phyloP scores from a whole-genome alignment of 2,329 filamentous ascomycete species.

The Diaporthe vaccinii region DNA sequence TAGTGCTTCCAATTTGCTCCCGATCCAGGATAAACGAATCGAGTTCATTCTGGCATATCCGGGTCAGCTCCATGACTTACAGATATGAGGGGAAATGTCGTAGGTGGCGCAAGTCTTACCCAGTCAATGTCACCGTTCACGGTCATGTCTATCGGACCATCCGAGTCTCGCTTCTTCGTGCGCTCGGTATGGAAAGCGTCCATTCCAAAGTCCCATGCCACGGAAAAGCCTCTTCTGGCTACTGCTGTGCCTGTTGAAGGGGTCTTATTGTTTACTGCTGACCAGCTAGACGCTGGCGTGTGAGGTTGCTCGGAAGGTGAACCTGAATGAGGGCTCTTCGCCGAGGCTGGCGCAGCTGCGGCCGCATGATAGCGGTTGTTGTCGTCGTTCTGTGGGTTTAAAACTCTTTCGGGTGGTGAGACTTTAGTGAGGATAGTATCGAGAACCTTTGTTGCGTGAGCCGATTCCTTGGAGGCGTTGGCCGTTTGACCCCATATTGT shows the following conservation, averaged over 20 bases:
- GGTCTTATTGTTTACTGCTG: constrained; percentile 41
- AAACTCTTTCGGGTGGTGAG: background rate
- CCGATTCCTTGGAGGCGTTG: constrained; percentile 56
- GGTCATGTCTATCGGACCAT: constrained; percentile 11
- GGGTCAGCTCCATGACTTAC: background rate
- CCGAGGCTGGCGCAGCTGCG: background rate
- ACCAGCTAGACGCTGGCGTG: constrained; percentile 2
- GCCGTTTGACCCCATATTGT: constrained; percentile 58
- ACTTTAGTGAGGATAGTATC: constrained; percentile 58
- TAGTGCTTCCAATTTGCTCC: constrained; percentile 8
- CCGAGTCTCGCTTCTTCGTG: background rate
- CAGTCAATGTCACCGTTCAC: constrained; percentile 35
- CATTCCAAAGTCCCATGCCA: constrained; percentile 37
- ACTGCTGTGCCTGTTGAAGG: background rate
- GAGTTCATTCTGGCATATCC: constrained; percentile 29
- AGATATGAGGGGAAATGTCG: no score
- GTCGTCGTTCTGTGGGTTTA: background rate
- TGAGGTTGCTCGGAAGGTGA: background rate
- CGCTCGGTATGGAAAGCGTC: constrained; percentile 27
- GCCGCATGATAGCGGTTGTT: background rate
- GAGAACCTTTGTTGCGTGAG: constrained; percentile 58
- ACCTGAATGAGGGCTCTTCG: background rate
- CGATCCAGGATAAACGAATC: constrained; percentile 40
- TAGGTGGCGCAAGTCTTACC: constrained; percentile 15
- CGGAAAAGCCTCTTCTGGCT: background rate